Evolutionary conservation across 225 moss, liverwort and hornwort genomes (phyloP).

Genomic region (Antitrichia curtipendula): DNA sequence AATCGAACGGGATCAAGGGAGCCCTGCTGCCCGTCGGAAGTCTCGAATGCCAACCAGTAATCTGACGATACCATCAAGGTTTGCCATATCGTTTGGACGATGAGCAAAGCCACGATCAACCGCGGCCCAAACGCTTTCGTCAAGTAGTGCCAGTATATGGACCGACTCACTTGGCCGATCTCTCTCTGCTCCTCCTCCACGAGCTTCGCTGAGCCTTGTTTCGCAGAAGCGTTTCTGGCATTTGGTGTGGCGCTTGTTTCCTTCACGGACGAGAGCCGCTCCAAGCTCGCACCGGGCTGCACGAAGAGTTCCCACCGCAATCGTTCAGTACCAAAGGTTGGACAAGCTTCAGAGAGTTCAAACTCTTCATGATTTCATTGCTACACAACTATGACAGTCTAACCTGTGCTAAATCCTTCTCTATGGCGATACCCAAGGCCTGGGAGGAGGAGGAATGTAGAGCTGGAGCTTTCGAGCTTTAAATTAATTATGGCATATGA

Average conservation of each 20-base stretch:
- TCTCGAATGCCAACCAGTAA: conserved; percentile 75
- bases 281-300: conserved; percentile 16
- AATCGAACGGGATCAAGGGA: conserved; percentile 29
- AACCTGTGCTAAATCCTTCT: background rate
- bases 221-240: background rate
- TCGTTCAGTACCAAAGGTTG: background rate
- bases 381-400: background rate
- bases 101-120: conserved; percentile 20
- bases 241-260: background rate
- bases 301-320: background rate
- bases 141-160: conserved; percentile 54
- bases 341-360: background rate
- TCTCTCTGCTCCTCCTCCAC: conserved; percentile 70
- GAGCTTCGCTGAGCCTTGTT: conserved; percentile 31
- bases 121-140: conserved; percentile 49
- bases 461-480: background rate
- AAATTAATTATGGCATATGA: background rate
- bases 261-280: conserved; percentile 6
- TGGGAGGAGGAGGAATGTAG: background rate
- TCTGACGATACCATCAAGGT: conserved; percentile 44
- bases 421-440: background rate
- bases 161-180: conserved; percentile 41
- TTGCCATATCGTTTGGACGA: conserved; percentile 48
- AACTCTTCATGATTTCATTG: background rate
- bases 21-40: conserved; percentile 11